A percentile compares a stretch with the other conserved stretches of the same genome.
Evolutionary conservation across 2,329 filamentous ascomycete genomes (phyloP).

Genomic region (Xylaria sp.): DNA sequence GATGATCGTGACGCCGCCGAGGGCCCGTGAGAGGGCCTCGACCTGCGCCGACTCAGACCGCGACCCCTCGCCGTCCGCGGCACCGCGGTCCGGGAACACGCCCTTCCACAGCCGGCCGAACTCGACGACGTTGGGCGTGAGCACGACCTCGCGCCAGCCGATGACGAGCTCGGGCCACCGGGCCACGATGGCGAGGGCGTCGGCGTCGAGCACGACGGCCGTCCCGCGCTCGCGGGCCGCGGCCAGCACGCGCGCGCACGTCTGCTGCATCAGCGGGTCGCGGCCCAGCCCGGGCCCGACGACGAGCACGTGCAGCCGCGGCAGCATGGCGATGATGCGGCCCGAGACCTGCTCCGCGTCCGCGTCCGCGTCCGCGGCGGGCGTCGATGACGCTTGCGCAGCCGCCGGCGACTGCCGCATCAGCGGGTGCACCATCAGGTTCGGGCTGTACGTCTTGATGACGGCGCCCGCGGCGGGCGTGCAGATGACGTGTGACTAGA

Average conservation of each 20-base stretch:
- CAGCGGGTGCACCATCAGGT: constrained; percentile 96
- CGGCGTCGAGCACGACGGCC: constrained; percentile 89
- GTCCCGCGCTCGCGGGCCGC: constrained; percentile 75
- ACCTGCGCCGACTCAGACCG: constrained; percentile 56
- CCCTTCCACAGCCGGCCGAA: constrained; percentile 82
- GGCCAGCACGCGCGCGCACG: constrained; percentile 76
- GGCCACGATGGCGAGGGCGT: constrained; percentile 81
- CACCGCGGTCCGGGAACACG: constrained; percentile 60
- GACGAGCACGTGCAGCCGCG: constrained; percentile 88
- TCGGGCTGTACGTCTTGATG: constrained; percentile 97
- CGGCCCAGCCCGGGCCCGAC: constrained; percentile 91
- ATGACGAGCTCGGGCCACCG: constrained; percentile 75
- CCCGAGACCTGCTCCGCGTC: constrained; percentile 66
- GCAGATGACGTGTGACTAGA: constrained; percentile 90
- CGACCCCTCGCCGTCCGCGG: neutral
- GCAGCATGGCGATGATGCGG: constrained; percentile 78
- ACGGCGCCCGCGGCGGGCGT: constrained; percentile 84
- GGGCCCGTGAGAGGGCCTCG: constrained; percentile 70
- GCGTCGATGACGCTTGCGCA: constrained; percentile 55
- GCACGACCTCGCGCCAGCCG: constrained; percentile 81
- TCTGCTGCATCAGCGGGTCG: constrained; percentile 88
- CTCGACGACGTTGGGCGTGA: constrained; percentile 95
- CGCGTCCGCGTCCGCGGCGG: constrained; percentile 61
- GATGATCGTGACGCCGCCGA: constrained; percentile 88
- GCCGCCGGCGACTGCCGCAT: constrained; percentile 73